Base-by-base conservation (phyloP, 768 basidiomycete species). In the Baorangia bicolor region DNA sequence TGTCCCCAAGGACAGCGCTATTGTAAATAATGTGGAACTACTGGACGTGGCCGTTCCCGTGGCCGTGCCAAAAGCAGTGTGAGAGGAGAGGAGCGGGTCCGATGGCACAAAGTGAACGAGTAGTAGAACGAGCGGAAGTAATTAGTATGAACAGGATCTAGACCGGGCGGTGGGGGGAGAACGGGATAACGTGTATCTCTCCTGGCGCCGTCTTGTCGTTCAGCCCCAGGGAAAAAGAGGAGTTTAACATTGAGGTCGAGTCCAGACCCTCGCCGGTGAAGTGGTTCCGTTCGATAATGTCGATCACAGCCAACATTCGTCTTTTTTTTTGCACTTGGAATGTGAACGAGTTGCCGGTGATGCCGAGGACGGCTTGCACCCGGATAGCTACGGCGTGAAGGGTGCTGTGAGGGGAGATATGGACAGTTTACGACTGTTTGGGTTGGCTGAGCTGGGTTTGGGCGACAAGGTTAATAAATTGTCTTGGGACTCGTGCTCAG, bases 401-500 rank as follows among this genome's bases (percentile, higher is more conserved):
- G n/a, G n/a, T n/a, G n/a, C n/a, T n/a, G n/a, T n/a, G n/a, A n/a
- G n/a, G n/a, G n/a, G n/a, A n/a, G n/a, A 52, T 51, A 52, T 47
- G 56, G 55, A 38, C 34, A 68, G 65, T 69, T 69, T 60, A 31
- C 50, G 57, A 44, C 49, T 70, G 53, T 70, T 70, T 70, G 68
- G 53, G 58, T 14, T 56, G 40, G 58, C 16, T 56, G 40, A 41
- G 51, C 57, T 60, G 56, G 61, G 60, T 52, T 61, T 56, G 46
- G 40, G 50, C 38, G 39, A 57, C 47, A 8, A 56, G 53, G 59
- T 61, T 70, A 49, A 69, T 70, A 70, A 65, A 66, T 54, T 38
- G 38, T 38, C 43, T 51, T 38, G 23, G 23, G 43, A 45, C 54
- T 66, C 64, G 62, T 66, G 64, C 60, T 30, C 49, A 55, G 48